These are phyloP conservation scores for Penicillium sp. DNA, from an alignment of 2,329 filamentous ascomycete genomes.

Conservation along the genomic window DNA sequence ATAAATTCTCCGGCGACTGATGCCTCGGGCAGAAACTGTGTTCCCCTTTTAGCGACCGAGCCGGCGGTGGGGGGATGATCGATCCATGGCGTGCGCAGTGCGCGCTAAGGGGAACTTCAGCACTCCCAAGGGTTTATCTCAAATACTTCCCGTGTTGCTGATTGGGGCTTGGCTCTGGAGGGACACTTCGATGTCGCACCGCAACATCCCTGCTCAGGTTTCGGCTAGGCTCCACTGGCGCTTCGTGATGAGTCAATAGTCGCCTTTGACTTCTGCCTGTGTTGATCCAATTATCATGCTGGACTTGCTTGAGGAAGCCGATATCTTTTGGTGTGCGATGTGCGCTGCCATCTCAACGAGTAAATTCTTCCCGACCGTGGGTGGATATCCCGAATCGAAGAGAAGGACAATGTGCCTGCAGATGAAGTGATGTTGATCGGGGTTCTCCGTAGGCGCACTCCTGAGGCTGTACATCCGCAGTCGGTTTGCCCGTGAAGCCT, in stretches of 20 bases:
- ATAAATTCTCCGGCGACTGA: neutral
- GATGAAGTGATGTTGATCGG: neutral
- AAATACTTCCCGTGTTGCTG: constrained; percentile 38
- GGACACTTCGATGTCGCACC: constrained; percentile 27
- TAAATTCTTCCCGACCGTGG: neutral
- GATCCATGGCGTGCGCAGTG: constrained; percentile 28
- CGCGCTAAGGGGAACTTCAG: constrained; percentile 16
- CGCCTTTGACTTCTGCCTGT: constrained; percentile 7
- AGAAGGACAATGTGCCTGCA: neutral
- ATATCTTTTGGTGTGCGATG: neutral
- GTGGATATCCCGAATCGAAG: neutral
- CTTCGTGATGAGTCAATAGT: constrained; percentile 25
- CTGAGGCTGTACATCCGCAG: constrained; percentile 15
- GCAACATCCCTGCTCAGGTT: constrained; percentile 30
- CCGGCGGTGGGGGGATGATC: constrained; percentile 1
- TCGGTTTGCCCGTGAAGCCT: constrained; percentile 16
- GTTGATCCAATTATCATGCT: constrained; percentile 5
- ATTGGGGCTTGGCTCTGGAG: constrained; percentile 30
- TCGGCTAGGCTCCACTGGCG: constrained; percentile 17
- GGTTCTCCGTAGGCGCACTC: constrained; percentile 12
- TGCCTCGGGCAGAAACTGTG: constrained; percentile 2
- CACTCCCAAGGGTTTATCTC: constrained; percentile 36
- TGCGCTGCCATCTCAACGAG: neutral
- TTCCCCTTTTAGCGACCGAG: neutral
- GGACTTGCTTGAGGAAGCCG: neutral